Evolutionary conservation across 441 rosid species (phyloP).

Genomic region (Hypseocharis bilobata): DNA sequence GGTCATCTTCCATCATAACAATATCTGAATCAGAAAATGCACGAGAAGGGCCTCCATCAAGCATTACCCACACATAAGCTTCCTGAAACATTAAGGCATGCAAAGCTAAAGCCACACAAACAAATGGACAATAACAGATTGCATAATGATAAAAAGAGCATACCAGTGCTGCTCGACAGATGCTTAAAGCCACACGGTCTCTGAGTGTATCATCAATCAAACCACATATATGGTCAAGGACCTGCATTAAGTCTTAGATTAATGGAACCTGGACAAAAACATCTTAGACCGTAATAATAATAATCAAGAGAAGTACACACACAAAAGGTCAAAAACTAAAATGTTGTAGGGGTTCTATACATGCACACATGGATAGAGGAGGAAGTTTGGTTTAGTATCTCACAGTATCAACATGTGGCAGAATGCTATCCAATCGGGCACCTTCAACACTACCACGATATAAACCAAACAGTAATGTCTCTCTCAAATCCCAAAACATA

Average conservation of each 20-base stretch:
- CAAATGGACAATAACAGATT: slow-evolving; percentile 5
- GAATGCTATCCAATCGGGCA: slow-evolving; percentile 69
- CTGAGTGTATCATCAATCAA: slow-evolving; percentile 65
- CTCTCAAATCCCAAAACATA: slow-evolving; percentile 88
- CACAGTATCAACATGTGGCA: slow-evolving; percentile 72
- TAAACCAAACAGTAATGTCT: slow-evolving; percentile 53
- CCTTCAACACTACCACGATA: slow-evolving; percentile 66
- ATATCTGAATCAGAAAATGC: slow-evolving; percentile 82
- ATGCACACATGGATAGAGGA: slow-evolving; percentile 2
- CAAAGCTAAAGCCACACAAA: slow-evolving; percentile 11
- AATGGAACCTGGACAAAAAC: slow-evolving; percentile 13
- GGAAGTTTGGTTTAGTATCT: slow-evolving; percentile 22
- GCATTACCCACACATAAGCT: slow-evolving; percentile 70
- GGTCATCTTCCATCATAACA: slow-evolving; percentile 74
- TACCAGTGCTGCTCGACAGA: slow-evolving; percentile 69
- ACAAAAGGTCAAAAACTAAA: not conserved
- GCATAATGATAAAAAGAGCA: slow-evolving; percentile 13
- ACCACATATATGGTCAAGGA: slow-evolving; percentile 67
- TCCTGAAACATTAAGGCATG: slow-evolving; percentile 39
- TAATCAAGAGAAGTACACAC: not conserved
- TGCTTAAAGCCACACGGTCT: slow-evolving; percentile 73
- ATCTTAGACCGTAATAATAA: not conserved
- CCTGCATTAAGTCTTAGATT: slow-evolving; percentile 40
- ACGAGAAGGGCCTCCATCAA: slow-evolving; percentile 94
- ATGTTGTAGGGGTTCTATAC: not conserved